phyloP scores from a whole-genome alignment of 2,329 filamentous ascomycete genomes.

The Hypoxylon sp. region DNA sequence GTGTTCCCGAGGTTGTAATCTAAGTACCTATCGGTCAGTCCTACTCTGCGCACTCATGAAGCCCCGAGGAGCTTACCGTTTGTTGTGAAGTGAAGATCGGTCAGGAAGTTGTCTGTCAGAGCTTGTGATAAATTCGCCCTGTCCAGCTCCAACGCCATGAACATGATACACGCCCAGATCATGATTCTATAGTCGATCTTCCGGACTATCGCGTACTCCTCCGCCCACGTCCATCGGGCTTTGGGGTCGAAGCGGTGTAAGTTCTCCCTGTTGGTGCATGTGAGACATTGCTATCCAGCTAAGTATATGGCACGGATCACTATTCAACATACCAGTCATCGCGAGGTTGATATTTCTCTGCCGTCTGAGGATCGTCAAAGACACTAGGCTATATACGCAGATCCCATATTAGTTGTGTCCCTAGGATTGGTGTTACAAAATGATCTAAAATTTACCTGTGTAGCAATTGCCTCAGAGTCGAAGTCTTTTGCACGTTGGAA shows the following conservation, averaged over 20 bases:
- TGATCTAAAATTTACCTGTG: constrained; percentile 37
- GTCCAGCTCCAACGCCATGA: constrained; percentile 65
- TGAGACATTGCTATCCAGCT: constrained; percentile 5
- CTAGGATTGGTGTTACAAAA: background rate
- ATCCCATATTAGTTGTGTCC: background rate
- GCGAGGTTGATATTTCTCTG: constrained; percentile 55
- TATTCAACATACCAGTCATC: constrained; percentile 40
- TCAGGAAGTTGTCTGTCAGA: constrained; percentile 63
- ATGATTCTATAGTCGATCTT: constrained; percentile 58
- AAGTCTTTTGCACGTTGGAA: constrained; percentile 50
- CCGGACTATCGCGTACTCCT: constrained; percentile 53
- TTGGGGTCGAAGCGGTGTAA: constrained; percentile 53
- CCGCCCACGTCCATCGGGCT: constrained; percentile 54
- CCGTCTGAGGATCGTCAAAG: constrained; percentile 60
- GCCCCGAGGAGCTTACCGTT: constrained; percentile 55
- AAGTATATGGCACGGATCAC: too few species aligned
- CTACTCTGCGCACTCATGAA: background rate
- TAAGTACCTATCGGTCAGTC: constrained; percentile 41
- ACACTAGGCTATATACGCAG: constrained; percentile 58
- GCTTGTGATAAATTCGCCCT: constrained; percentile 63
- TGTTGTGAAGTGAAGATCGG: constrained; percentile 59
- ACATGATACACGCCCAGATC: constrained; percentile 64
- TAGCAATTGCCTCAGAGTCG: constrained; percentile 47
- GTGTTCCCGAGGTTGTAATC: constrained; percentile 68
- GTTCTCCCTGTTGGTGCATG: constrained; percentile 50